Evolutionary conservation across 148 eudicot species (phyloP), one percentile per base, ranked within the genome.

Genomic region (Camellia japonica): DNA sequence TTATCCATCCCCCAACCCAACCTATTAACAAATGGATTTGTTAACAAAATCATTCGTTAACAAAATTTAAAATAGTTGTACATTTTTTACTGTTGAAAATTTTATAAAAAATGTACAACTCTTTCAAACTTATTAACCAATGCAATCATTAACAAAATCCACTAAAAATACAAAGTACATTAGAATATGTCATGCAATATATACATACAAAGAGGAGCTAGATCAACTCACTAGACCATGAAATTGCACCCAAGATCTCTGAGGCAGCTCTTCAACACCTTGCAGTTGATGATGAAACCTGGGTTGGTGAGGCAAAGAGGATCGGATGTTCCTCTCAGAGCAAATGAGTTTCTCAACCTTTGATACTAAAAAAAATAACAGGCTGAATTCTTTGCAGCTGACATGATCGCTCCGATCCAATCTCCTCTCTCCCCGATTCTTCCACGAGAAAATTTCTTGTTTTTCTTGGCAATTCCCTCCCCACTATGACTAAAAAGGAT

Each of bases 311-410:
- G 81, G 82, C 18, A 77, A 81, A 82, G 82, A 83, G 88, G 97
- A 94, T 94, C 97, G 91, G 93, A 88, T 88, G 92, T 92, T 93
- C 98, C 88, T 93, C 96, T 93, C 97, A 83, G 91, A 87, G 94
- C 96, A 87, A 87, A 85, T 60, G 2, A 41, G 7, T 44, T 73
- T 74, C 55, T 70, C 71, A 77, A 71, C 84, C 81, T 78, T 60
- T 80, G 59, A 51, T 54, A 64, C 18, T 11, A 78, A 74, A 80
- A 71, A 68, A 38, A 30, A 73, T 46, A 46, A 20, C 54, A 52
- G 81, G 74, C 79, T 86, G 84, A 84, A 76, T 12, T 19, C 23
- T 41, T 77, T 92, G 97, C 97, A 78, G 87, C 97, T 82, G 90
- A 91, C 89, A 92, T 92, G 97, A 92, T 85, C 88, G 12, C 94